Evolutionary conservation across 2,329 filamentous ascomycete genomes (phyloP).

Genomic region (Pseudogymnoascus sp.): DNA sequence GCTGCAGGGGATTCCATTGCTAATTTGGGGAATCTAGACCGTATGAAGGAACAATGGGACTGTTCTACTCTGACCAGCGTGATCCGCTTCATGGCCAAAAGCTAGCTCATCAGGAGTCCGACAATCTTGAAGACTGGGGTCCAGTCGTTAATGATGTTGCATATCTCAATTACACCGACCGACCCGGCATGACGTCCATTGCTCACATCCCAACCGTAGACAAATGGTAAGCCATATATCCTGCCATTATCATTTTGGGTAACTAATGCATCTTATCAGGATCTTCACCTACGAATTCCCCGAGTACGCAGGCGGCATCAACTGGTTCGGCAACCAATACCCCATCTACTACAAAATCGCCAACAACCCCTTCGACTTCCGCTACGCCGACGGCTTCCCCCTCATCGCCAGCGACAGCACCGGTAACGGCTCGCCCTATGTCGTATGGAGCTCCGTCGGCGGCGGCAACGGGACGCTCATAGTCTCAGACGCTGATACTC

Average conservation of each 20-base stretch:
- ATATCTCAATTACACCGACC: conserved; percentile 49
- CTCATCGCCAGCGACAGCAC: neutral
- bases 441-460: conserved; percentile 21
- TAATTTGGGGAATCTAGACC: neutral
- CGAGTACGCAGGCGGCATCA: no score
- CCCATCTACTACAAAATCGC: neutral
- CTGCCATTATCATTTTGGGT: conserved; percentile 35
- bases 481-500: conserved; percentile 21
- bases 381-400: neutral
- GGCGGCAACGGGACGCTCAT: conserved; percentile 27
- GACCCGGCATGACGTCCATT: conserved; percentile 60
- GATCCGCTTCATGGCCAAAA: conserved; percentile 58
- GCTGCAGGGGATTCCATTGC: neutral
- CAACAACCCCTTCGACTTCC: neutral
- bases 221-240: conserved; percentile 39
- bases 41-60: neutral
- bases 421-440: conserved; percentile 11
- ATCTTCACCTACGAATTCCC: no score
- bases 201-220: conserved; percentile 37
- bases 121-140: conserved; percentile 51
- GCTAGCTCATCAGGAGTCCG: conserved; percentile 53
- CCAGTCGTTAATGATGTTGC: conserved; percentile 51
- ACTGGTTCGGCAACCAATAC: conserved; percentile 35
- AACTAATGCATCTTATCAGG: no score
- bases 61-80: conserved; percentile 57